Percentiles rank a stretch among this genome's conserved stretches.
These are phyloP conservation scores for Hypoxylon sp. DNA, from an alignment of 2,329 filamentous ascomycete genomes.

Conservation along the genomic window DNA sequence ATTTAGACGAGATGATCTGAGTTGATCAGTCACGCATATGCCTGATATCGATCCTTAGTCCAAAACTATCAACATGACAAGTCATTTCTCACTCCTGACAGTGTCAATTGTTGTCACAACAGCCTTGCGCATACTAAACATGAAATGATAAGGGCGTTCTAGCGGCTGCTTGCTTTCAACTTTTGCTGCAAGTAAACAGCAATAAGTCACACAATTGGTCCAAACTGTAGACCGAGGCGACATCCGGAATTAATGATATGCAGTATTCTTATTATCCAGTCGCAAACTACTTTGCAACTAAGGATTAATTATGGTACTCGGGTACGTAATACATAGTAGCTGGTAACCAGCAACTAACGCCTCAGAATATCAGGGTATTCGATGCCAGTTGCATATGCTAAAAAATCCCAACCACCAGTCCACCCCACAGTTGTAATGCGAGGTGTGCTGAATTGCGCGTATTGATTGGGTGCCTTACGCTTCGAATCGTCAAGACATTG, in stretches of 20 bases:
- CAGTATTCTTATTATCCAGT: constrained; percentile 9
- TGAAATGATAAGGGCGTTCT: constrained; percentile 3
- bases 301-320: too few species aligned
- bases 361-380: constrained; percentile 15
- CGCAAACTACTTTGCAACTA: constrained; percentile 8
- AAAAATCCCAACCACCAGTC: constrained; percentile 11
- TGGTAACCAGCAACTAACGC: constrained; percentile 12
- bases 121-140: constrained; percentile 6
- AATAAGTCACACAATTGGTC: constrained; percentile 5
- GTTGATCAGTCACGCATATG: too few species aligned
- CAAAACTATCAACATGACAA: too few species aligned
- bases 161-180: constrained; percentile 5
- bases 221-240: constrained; percentile 16
- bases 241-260: constrained; percentile 28
- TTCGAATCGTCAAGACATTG: constrained; percentile 11
- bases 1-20: too few species aligned
- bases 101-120: too few species aligned
- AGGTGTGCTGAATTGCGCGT: constrained; percentile 1
- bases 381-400: constrained; percentile 6
- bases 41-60: too few species aligned
- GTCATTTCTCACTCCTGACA: too few species aligned
- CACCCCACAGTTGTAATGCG: constrained; percentile 9
- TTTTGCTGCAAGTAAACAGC: constrained; percentile 6
- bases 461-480: constrained; percentile 18
- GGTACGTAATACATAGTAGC: constrained; percentile 8